These are phyloP conservation scores for Stephania japonica DNA, from an alignment of 164 flowering plant genomes.

Conservation along the genomic window DNA sequence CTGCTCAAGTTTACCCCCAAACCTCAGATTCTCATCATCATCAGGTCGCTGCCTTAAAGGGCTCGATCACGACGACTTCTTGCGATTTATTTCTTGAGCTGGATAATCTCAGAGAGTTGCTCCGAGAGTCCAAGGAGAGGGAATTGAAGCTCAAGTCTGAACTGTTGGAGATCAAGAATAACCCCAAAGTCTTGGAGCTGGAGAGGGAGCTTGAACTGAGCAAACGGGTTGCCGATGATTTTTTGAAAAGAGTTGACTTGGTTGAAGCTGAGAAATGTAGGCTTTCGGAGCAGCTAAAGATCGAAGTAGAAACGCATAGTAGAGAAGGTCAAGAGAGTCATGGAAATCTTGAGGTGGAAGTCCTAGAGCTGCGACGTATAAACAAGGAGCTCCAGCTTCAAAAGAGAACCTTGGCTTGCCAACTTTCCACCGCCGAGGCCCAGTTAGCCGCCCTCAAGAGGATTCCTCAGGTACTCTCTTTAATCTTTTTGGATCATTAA, in stretches of 20 bases:
- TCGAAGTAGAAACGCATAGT: slow-evolving; percentile 18
- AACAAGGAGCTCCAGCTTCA: slow-evolving; percentile 86
- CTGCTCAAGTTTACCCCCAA: slow-evolving; percentile 58
- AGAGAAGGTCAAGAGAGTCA: slow-evolving; percentile 19
- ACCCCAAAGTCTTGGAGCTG: slow-evolving; percentile 31
- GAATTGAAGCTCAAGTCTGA: slow-evolving; percentile 57
- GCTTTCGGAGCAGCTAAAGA: slow-evolving; percentile 36
- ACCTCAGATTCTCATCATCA: too few species aligned
- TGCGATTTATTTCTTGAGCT: slow-evolving; percentile 65
- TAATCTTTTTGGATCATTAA: background rate
- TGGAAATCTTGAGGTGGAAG: slow-evolving; percentile 58
- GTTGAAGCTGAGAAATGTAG: slow-evolving; percentile 47
- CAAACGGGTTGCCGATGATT: slow-evolving; percentile 37
- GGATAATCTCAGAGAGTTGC: slow-evolving; percentile 52
- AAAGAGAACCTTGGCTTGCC: slow-evolving; percentile 62
- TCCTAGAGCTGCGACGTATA: slow-evolving; percentile 63
- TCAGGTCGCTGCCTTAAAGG: too few species aligned
- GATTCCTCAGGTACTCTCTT: slow-evolving; percentile 49
- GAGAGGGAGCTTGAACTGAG: slow-evolving; percentile 47
- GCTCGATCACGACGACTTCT: slow-evolving; percentile 16
- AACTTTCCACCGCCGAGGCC: slow-evolving; percentile 52
- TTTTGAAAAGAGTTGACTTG: slow-evolving; percentile 28
- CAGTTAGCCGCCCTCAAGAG: slow-evolving; percentile 44
- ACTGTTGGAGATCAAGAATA: slow-evolving; percentile 39
- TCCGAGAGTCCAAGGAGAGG: slow-evolving; percentile 67